Base-by-base conservation (phyloP, 768 basidiomycete genomes). In the Omphalotus guepiniiformis region DNA sequence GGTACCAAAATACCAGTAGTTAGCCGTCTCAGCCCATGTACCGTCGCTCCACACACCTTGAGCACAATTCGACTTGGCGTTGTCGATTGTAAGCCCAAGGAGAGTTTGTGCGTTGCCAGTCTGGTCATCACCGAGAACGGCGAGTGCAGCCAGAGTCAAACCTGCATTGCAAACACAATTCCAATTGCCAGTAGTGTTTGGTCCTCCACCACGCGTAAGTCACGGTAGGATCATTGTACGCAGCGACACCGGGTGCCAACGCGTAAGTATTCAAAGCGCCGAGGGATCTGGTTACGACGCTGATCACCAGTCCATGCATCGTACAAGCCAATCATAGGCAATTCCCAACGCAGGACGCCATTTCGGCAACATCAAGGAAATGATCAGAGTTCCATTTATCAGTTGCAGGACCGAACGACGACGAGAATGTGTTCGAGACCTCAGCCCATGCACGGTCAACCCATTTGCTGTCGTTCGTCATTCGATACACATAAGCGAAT, bases 81-180 rank as follows among this genome's bases (percentile, higher is more conserved):
- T 91, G 48, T 77, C 61, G 34, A 93, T 67, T n/a, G 89, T 85
- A 34, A 99, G 78, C 22, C n/a, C n/a, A n/a, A n/a, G n/a, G n/a
- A 95, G 67, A 39, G 77, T 68, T 48, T 71, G 57, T 0, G 95
- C 88, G 38, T 68, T 71, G 28, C 89, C 88, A 4, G 85, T 85
- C 9, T 76, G 79, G 55, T 95, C 85, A 55, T 94, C 89, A 27
- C 77, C 83, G 13, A 93, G 69, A 58, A 99, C 93, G 29, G 96
- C 93, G 47, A 99, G 82, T 1, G 96, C 79, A 37, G 78, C 96
- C 61, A 97, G 63, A 16, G 87, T 92, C 53, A 98, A 70, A 48
- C 96, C 96, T 37, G 80, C 79, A 63, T 97, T 98, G 72, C 86
- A 93, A 46, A 92, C 90, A 63, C 95, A 97, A 65, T 99, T 99